Evolutionary conservation across 116 monocot species (phyloP).

Genomic region (Trichopus zeylanicus): DNA sequence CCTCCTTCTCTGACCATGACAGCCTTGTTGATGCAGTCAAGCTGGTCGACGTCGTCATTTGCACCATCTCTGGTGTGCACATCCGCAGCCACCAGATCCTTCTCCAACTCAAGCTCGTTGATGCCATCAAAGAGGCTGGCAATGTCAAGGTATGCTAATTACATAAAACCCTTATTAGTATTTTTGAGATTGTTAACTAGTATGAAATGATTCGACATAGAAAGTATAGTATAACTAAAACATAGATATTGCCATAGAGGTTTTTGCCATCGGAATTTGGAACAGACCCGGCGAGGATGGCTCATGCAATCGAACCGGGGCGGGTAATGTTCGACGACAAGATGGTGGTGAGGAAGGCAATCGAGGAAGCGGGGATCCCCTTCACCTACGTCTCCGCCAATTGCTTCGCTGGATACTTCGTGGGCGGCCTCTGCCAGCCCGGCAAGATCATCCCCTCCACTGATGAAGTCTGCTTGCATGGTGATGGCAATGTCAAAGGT

Average conservation of each 20-base stretch:
- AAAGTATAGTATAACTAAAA: too few relatives aligned
- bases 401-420: constrained; percentile 52
- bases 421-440: constrained; percentile 46
- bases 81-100: constrained; percentile 34
- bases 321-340: constrained; percentile 55
- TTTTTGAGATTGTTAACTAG: too few relatives aligned
- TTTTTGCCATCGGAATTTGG: constrained; percentile 84
- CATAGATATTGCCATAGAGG: constrained; percentile 13
- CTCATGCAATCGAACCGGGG: constrained; percentile 41
- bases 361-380: constrained; percentile 52
- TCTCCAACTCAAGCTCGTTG: constrained; percentile 37
- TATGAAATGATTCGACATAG: too few relatives aligned
- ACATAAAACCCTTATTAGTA: too few relatives aligned
- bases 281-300: constrained; percentile 56
- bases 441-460: constrained; percentile 38
- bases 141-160: too few relatives aligned
- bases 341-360: constrained; percentile 45
- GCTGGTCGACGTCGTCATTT: constrained; percentile 34
- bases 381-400: constrained; percentile 59
- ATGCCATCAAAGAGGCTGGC: too few relatives aligned
- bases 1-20: constrained; percentile 28
- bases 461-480: constrained; percentile 31
- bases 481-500: constrained; percentile 58
- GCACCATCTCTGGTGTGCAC: constrained; percentile 36
- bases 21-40: constrained; percentile 32